These are phyloP conservation scores for Ustilago vetiveriae DNA, from an alignment of 1,284 basidiomycete species.

Conservation along the genomic window DNA sequence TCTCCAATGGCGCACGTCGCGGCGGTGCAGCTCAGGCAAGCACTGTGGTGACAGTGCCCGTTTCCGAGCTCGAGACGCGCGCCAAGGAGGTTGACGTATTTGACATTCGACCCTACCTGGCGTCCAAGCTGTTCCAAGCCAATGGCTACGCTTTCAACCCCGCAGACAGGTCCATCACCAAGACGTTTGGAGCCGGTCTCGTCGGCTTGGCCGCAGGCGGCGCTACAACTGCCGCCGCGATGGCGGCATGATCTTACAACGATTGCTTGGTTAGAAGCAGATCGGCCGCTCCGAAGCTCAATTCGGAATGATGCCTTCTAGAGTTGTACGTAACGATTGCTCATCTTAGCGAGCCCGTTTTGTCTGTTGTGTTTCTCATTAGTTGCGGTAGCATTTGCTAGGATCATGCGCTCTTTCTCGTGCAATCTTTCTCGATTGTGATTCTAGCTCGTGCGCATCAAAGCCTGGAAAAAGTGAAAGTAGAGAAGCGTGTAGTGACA, in stretches of 20 bases:
- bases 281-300: too few species aligned
- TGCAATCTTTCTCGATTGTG: too few species aligned
- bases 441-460: too few species aligned
- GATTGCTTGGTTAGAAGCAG: too few species aligned
- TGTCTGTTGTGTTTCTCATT: neutral
- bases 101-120: constrained; percentile 85
- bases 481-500: neutral
- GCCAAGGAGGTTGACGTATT: constrained; percentile 91
- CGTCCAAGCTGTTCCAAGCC: constrained; percentile 82
- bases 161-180: constrained; percentile 55
- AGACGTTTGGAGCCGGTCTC: constrained; percentile 51
- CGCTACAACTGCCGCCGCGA: constrained; percentile 19
- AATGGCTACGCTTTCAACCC: constrained; percentile 80
- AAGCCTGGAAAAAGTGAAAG: too few species aligned
- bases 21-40: constrained; percentile 18
- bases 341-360: too few species aligned
- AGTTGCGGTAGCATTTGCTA: too few species aligned
- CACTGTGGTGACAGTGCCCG: constrained; percentile 55
- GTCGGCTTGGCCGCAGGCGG: constrained; percentile 15
- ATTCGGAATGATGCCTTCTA: too few species aligned
- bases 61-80: constrained; percentile 70
- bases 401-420: too few species aligned
- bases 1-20: constrained; percentile 61
- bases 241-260: constrained; percentile 19
- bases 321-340: too few species aligned